Evolutionary conservation across 371 early-diverging fungal genomes (phyloP).

Genomic region (Syncephalastrum contaminatum): DNA sequence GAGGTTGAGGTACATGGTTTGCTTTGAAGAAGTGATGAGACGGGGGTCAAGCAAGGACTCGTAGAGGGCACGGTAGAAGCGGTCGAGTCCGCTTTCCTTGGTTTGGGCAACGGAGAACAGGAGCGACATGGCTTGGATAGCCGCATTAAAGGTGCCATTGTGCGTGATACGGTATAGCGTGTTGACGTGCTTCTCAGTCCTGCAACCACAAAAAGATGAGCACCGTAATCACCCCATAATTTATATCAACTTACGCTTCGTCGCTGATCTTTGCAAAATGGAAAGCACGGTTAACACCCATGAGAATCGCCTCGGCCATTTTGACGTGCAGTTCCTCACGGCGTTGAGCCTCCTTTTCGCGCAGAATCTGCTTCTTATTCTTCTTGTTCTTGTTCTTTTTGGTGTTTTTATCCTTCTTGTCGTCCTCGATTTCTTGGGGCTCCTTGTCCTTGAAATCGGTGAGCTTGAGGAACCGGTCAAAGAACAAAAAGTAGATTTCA

Average conservation of each 20-base stretch:
- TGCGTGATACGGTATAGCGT: conserved; percentile 87
- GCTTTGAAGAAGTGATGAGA: conserved; percentile 77
- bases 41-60: conserved; percentile 86
- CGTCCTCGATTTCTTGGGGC: conserved; percentile 19
- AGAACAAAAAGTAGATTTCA: conserved; percentile 89
- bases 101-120: conserved; percentile 75
- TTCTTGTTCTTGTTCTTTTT: conserved; percentile 44
- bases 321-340: conserved; percentile 71
- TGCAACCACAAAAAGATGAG: not conserved
- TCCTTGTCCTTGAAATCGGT: conserved; percentile 37
- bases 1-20: conserved; percentile 91
- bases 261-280: conserved; percentile 86
- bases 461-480: conserved; percentile 73
- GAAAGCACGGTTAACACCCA: conserved; percentile 95
- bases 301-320: conserved; percentile 90
- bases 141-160: conserved; percentile 83
- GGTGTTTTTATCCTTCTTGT: conserved; percentile 35
- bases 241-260: conserved; percentile 49
- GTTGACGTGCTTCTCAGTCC: conserved; percentile 74
- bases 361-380: conserved; percentile 32
- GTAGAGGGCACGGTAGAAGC: conserved; percentile 90
- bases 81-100: conserved; percentile 61
- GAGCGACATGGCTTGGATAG: conserved; percentile 89
- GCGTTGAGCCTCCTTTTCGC: conserved; percentile 43
- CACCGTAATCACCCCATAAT: no score